A percentile compares a stretch with the other conserved stretches of the same genome.
These are phyloP conservation scores for Vitis cinerea DNA, from an alignment of 164 flowering plant genomes.

Conservation along the genomic window DNA sequence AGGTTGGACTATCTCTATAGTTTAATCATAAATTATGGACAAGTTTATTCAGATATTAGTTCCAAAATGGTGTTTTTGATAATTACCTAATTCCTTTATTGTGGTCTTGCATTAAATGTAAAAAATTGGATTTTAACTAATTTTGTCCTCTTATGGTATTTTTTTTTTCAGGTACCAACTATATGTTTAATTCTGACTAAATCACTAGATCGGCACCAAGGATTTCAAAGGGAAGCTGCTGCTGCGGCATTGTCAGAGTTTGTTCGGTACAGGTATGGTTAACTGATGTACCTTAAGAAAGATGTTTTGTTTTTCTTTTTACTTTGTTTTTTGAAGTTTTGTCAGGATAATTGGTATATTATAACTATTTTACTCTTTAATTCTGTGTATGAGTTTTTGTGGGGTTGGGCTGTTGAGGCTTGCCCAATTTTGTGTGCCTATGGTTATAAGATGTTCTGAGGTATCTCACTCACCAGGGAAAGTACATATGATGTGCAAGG, in stretches of 20 bases:
- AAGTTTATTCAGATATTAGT: no score
- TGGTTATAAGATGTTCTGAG: no score
- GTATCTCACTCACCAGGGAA: no score
- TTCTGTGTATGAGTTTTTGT: no score
- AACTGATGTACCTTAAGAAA: not conserved
- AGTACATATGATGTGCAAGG: no score
- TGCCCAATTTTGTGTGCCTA: no score
- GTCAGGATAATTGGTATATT: not conserved
- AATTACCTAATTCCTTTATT: not conserved
- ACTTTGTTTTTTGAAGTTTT: not conserved
- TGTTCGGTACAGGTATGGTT: slow-evolving; percentile 70
- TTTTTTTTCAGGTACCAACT: slow-evolving; percentile 49
- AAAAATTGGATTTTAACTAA: not conserved
- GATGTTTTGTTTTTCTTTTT: not conserved
- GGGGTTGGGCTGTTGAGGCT: no score
- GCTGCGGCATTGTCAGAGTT: slow-evolving; percentile 95
- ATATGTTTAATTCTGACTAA: slow-evolving; percentile 63
- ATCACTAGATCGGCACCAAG: slow-evolving; percentile 55
- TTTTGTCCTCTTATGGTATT: slow-evolving; percentile 2
- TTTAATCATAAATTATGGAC: no score
- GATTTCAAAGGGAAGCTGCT: slow-evolving; percentile 87
- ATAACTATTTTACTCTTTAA: not conserved
- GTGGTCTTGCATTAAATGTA: not conserved
- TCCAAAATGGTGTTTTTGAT: no score
- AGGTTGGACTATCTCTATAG: no score